A percentile compares a stretch with the other conserved stretches of the same genome.
phyloP scores from a whole-genome alignment of 768 basidiomycete species.

The Tylopilus felleus region DNA sequence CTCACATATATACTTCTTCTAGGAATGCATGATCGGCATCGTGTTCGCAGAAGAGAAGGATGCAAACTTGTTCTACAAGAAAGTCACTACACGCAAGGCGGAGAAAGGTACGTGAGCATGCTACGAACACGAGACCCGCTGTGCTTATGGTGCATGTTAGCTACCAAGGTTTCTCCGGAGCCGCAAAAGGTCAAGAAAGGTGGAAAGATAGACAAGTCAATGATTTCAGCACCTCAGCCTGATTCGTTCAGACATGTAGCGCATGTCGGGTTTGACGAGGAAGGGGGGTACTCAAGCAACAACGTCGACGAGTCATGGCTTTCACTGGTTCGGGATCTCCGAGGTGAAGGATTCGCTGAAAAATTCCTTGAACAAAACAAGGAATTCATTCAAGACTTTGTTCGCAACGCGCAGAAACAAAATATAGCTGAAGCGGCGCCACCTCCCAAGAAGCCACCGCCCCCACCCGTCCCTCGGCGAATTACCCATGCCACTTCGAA shows the following conservation, averaged over 20 bases:
- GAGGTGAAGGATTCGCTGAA: constrained; percentile 59
- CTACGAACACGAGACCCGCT: not conserved
- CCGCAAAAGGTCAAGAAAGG: constrained; percentile 59
- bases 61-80: constrained; percentile 83
- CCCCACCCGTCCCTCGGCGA: constrained; percentile 34
- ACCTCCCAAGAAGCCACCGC: constrained; percentile 36
- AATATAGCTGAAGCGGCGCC: constrained; percentile 34
- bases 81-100: constrained; percentile 66
- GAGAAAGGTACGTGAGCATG: constrained; percentile 44
- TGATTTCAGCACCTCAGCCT: constrained; percentile 78
- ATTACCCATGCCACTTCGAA: constrained; percentile 24
- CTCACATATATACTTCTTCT: constrained; percentile 6
- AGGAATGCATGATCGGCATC: constrained; percentile 90
- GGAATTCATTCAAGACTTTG: constrained; percentile 86
- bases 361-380: constrained; percentile 73
- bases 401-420: constrained; percentile 44
- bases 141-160: constrained; percentile 11
- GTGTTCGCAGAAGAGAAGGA: constrained; percentile 87
- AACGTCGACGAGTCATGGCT: constrained; percentile 93
- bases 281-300: constrained; percentile 80
- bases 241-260: constrained; percentile 87
- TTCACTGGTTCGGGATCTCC: constrained; percentile 62
- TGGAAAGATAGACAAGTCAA: constrained; percentile 87
- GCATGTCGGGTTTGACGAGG: constrained; percentile 91
- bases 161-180: constrained; percentile 47